Percentiles rank a stretch among this genome's conserved stretches.
Evolutionary conservation across 345 rosid species (phyloP).

Genomic region (Schrenkiella parvula): DNA sequence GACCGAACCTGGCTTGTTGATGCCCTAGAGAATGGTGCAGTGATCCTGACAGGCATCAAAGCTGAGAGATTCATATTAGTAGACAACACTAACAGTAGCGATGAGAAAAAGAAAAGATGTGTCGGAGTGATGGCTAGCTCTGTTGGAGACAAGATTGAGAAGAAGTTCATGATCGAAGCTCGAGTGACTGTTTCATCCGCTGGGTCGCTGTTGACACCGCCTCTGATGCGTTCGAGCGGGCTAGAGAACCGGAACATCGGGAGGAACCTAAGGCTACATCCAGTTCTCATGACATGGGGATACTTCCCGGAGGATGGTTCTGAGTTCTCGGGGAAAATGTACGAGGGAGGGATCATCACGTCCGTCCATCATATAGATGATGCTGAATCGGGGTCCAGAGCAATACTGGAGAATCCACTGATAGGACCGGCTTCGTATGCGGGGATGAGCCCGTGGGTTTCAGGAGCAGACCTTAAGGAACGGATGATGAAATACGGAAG

Average conservation of each 20-base stretch:
- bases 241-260: constrained; percentile 54
- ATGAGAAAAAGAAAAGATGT: constrained; percentile 39
- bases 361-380: constrained; percentile 36
- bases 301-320: constrained; percentile 49
- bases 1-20: constrained; percentile 55
- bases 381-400: constrained; percentile 21
- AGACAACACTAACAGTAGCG: constrained; percentile 12
- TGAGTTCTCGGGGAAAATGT: constrained; percentile 37
- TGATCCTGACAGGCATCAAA: constrained; percentile 48
- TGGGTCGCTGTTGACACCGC: constrained; percentile 64
- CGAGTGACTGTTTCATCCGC: constrained; percentile 57
- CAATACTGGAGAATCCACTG: constrained; percentile 57
- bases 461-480: constrained; percentile 50
- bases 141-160: constrained; percentile 30
- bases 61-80: constrained; percentile 44
- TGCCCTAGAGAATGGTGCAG: constrained; percentile 47
- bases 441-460: constrained; percentile 52
- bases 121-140: constrained; percentile 51
- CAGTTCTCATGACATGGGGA: constrained; percentile 63
- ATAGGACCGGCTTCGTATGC: constrained; percentile 48
- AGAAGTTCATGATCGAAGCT: constrained; percentile 57
- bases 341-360: constrained; percentile 66
- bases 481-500: constrained; percentile 53
- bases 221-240: constrained; percentile 60
- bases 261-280: constrained; percentile 59